phyloP scores from a whole-genome alignment of 2,329 filamentous ascomycete species.

The Bimuria novae-zelandiae region DNA sequence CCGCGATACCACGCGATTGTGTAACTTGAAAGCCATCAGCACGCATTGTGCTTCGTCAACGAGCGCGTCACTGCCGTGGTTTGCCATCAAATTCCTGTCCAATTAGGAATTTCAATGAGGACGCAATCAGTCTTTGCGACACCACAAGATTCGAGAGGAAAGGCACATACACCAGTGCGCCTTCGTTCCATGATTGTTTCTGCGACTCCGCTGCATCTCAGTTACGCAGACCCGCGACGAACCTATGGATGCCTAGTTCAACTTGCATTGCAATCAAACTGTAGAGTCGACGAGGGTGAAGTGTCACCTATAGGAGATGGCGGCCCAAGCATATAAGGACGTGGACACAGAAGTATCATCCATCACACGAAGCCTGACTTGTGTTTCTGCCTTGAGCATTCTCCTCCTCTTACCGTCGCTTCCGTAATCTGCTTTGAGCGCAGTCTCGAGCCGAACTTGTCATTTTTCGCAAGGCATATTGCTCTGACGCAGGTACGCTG shows the following conservation, averaged over 20 bases:
- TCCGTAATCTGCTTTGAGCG: not conserved
- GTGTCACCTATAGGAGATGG: conserved; percentile 1
- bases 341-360: conserved; percentile 11
- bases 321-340: conserved; percentile 14
- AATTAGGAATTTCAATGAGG: not conserved
- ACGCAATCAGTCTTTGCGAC: conserved; percentile 11
- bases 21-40: conserved; percentile 10
- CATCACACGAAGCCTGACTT: conserved; percentile 13
- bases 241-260: conserved; percentile 15
- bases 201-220: conserved; percentile 14
- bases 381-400: conserved; percentile 1
- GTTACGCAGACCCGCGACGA: conserved; percentile 19
- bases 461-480: not conserved
- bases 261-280: conserved; percentile 22
- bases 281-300: not conserved
- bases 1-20: conserved; percentile 25
- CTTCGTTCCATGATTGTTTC: conserved; percentile 9
- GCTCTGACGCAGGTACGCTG: not conserved
- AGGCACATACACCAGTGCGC: conserved; percentile 3
- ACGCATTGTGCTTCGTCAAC: conserved; percentile 13
- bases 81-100: conserved; percentile 8
- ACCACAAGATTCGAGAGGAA: conserved; percentile 10
- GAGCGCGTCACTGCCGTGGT: conserved; percentile 11
- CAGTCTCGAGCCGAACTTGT: not conserved
- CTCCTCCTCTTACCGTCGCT: not conserved